Conservation (phyloP, 2,329 filamentous ascomycete species). For the Chaetomium sp. region DNA sequence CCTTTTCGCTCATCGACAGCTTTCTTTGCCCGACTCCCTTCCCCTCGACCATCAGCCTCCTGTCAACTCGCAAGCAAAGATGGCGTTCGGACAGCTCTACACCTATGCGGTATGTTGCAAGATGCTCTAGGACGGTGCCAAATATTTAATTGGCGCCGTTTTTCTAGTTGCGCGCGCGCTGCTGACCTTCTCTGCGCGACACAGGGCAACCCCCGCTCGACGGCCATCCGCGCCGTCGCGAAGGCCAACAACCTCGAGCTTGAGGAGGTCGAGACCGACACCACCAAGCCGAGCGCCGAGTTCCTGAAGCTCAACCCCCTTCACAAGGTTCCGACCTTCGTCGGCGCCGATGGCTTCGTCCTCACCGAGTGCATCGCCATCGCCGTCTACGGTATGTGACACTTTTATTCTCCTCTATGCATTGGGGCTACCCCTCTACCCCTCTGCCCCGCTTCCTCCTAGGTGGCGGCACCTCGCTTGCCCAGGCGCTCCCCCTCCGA, state of each 20-base stretch:
- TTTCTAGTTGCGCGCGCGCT: constrained; percentile 26
- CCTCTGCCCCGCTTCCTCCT: constrained; percentile 28
- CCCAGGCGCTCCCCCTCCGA: constrained; percentile 25
- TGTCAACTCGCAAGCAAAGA: constrained; percentile 56
- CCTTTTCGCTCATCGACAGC: constrained; percentile 27
- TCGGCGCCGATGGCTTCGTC: constrained; percentile 86
- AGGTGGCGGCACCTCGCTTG: constrained; percentile 21
- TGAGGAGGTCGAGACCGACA: constrained; percentile 75
- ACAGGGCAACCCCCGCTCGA: constrained; percentile 86
- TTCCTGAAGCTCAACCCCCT: constrained; percentile 86
- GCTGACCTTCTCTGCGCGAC: constrained; percentile 25
- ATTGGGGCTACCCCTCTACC: constrained; percentile 37
- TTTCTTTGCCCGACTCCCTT: constrained; percentile 33
- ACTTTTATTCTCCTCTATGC: constrained; percentile 9
- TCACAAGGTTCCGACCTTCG: constrained; percentile 89
- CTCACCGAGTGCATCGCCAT: constrained; percentile 92
- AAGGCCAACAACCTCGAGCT: constrained; percentile 97
- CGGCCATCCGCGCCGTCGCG: constrained; percentile 85
- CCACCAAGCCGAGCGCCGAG: constrained; percentile 67
- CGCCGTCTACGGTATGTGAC: constrained; percentile 89
- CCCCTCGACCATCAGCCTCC: constrained; percentile 33
- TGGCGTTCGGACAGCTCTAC: constrained; percentile 98
- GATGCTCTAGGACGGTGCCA: not conserved
- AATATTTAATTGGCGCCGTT: not conserved
- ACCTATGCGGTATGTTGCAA: constrained; percentile 67